A percentile compares a stretch with the other conserved stretches of the same genome.
Evolutionary conservation across 192 early-diverging fungal species (phyloP).

Genomic region (Blastocladiella britannica): DNA sequence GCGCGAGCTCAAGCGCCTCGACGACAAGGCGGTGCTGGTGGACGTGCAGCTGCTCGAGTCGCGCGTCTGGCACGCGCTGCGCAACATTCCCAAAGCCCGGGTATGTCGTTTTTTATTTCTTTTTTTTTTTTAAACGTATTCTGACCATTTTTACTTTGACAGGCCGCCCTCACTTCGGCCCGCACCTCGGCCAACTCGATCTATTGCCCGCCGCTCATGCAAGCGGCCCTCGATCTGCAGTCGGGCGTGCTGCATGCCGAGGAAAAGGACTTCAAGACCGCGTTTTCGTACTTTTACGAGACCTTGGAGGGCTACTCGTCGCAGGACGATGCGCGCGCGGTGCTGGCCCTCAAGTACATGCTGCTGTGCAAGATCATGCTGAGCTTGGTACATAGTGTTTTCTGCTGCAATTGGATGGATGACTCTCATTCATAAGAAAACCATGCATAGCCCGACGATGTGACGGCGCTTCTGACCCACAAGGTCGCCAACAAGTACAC

Average conservation of each 20-base stretch:
- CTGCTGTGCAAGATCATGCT: slow-evolving; percentile 98
- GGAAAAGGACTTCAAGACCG: slow-evolving; percentile 98
- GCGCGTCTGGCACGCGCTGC: slow-evolving; percentile 73
- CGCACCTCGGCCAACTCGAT: slow-evolving; percentile 92
- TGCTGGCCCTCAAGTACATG: slow-evolving; percentile 93
- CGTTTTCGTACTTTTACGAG: slow-evolving; percentile 98
- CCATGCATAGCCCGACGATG: slow-evolving; percentile 64
- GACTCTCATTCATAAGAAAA: slow-evolving; percentile 1
- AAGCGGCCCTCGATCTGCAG: slow-evolving; percentile 91
- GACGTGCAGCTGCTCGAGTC: slow-evolving; percentile 94
- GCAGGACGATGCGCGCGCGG: slow-evolving; percentile 69
- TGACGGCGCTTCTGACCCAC: slow-evolving; percentile 69
- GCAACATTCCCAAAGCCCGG: slow-evolving; percentile 82
- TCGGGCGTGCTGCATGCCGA: slow-evolving; percentile 93
- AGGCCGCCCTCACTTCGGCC: slow-evolving; percentile 88
- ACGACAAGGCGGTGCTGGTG: slow-evolving; percentile 95
- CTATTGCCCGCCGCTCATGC: slow-evolving; percentile 90
- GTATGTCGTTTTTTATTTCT: slow-evolving; percentile 14
- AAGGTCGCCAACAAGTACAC: slow-evolving; percentile 79
- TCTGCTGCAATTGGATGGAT: not conserved
- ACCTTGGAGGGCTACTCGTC: slow-evolving; percentile 80
- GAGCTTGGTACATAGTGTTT: slow-evolving; percentile 42
- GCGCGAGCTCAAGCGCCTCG: slow-evolving; percentile 91
- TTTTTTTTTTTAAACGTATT: slow-evolving; percentile 8
- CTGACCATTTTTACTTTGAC: not conserved